Conservation (phyloP, 768 basidiomycete genomes). For the Sarcodon aspratus region DNA sequence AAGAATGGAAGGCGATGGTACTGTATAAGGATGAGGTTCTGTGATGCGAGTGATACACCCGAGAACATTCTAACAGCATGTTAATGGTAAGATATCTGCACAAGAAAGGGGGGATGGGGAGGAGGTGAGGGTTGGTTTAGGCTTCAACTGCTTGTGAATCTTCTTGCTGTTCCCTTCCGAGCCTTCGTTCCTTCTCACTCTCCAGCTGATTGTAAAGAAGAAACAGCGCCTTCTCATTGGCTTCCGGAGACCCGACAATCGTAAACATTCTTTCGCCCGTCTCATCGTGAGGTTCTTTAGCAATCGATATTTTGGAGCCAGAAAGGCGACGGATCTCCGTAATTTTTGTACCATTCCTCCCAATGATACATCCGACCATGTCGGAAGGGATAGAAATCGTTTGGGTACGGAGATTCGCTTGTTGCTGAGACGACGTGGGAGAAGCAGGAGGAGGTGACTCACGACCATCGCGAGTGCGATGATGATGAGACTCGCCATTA, state of each 20-base stretch:
- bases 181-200: conserved; percentile 90
- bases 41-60: too few relatives aligned
- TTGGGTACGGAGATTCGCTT: conserved; percentile 88
- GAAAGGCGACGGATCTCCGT: conserved; percentile 98
- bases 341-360: conserved; percentile 94
- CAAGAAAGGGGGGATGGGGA: not conserved
- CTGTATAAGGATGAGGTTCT: too few relatives aligned
- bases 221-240: conserved; percentile 97
- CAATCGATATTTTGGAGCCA: conserved; percentile 96
- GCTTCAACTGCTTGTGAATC: conserved; percentile 23
- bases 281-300: conserved; percentile 98
- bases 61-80: too few relatives aligned
- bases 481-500: conserved; percentile 40
- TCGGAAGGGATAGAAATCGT: conserved; percentile 99
- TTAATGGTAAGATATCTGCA: too few relatives aligned
- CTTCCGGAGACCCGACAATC: conserved; percentile 90
- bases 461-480: conserved; percentile 22
- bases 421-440: conserved; percentile 39
- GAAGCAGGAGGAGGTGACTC: conserved; percentile 31
- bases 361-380: conserved; percentile 98
- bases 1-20: too few relatives aligned
- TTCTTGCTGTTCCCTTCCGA: conserved; percentile 74
- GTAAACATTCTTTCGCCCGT: conserved; percentile 99
- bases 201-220: conserved; percentile 95
- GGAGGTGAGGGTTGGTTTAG: not conserved